These are phyloP conservation scores for Favolaschia claudopus DNA, from an alignment of 768 basidiomycete species.

Conservation along the genomic window DNA sequence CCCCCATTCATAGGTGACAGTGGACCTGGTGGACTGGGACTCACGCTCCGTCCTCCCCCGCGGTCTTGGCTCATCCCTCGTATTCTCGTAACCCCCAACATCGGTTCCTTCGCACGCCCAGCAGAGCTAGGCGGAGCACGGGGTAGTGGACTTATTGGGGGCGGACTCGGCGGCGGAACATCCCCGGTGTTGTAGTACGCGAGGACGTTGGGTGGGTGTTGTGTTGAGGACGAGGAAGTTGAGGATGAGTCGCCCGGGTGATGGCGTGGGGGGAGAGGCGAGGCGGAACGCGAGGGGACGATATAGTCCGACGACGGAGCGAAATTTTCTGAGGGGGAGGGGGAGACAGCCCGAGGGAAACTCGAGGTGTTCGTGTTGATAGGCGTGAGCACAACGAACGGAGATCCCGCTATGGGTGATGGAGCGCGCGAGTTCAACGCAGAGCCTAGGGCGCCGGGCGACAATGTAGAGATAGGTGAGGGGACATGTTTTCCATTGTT, in stretches of 20 bases:
- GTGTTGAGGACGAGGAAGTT: too few species aligned
- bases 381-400: conserved; percentile 32
- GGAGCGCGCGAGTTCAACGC: conserved; percentile 16
- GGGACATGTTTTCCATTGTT: conserved; percentile 7
- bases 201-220: conserved; percentile 49
- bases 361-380: conserved; percentile 12
- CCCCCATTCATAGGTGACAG: too few species aligned
- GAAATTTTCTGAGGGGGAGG: conserved; percentile 25
- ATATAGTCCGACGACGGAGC: conserved; percentile 40
- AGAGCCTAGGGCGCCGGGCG: conserved; percentile 2
- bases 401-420: conserved; percentile 28
- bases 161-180: conserved; percentile 60
- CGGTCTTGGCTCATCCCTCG: conserved; percentile 24
- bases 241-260: too few species aligned
- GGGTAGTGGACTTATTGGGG: conserved; percentile 54
- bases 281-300: conserved; percentile 38
- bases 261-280: conserved; percentile 35
- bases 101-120: conserved; percentile 10
- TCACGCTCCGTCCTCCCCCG: not conserved
- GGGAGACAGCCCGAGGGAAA: conserved; percentile 15
- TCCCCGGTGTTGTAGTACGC: conserved; percentile 59
- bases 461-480: conserved; percentile 16
- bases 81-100: conserved; percentile 13
- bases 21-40: not conserved
- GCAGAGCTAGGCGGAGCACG: conserved; percentile 37